Conservation (phyloP, 2,329 filamentous ascomycete species). For the Ophiostoma himal-ulmi region DNA sequence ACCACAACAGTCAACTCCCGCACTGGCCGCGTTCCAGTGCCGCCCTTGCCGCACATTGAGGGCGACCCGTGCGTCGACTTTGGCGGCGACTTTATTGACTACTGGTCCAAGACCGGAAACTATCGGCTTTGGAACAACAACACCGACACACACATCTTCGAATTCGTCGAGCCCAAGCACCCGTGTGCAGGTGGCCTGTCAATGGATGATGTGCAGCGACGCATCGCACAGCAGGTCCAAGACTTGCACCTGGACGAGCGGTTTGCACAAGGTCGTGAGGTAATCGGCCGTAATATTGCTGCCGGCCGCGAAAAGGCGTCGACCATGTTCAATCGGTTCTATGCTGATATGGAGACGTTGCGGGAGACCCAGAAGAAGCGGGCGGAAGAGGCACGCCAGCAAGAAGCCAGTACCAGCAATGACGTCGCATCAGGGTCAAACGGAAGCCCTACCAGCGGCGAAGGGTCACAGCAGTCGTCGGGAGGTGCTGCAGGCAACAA, state of each 20-base stretch:
- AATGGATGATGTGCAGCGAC: slow-evolving; percentile 88
- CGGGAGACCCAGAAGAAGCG: slow-evolving; percentile 65
- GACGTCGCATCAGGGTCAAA: background rate
- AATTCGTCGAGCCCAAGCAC: slow-evolving; percentile 87
- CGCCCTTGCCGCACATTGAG: slow-evolving; percentile 59
- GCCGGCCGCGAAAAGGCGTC: slow-evolving; percentile 84
- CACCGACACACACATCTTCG: slow-evolving; percentile 83
- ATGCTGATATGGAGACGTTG: slow-evolving; percentile 80
- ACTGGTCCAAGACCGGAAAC: slow-evolving; percentile 84
- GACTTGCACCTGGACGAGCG: slow-evolving; percentile 91
- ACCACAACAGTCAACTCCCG: slow-evolving; percentile 54
- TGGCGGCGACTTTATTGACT: slow-evolving; percentile 74
- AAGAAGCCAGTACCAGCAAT: slow-evolving; percentile 10
- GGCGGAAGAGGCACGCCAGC: slow-evolving; percentile 48
- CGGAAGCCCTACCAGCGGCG: background rate
- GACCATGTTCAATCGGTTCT: slow-evolving; percentile 79
- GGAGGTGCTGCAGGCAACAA: background rate
- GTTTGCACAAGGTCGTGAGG: slow-evolving; percentile 75
- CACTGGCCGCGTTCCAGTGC: slow-evolving; percentile 32
- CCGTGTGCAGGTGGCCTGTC: slow-evolving; percentile 88
- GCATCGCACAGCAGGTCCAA: slow-evolving; percentile 84
- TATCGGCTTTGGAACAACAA: slow-evolving; percentile 79
- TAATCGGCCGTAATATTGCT: slow-evolving; percentile 80
- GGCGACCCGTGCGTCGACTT: slow-evolving; percentile 84
- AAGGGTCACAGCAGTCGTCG: background rate